phyloP scores from a whole-genome alignment of 2,329 filamentous ascomycete species.

The Botrytis elliptica region DNA sequence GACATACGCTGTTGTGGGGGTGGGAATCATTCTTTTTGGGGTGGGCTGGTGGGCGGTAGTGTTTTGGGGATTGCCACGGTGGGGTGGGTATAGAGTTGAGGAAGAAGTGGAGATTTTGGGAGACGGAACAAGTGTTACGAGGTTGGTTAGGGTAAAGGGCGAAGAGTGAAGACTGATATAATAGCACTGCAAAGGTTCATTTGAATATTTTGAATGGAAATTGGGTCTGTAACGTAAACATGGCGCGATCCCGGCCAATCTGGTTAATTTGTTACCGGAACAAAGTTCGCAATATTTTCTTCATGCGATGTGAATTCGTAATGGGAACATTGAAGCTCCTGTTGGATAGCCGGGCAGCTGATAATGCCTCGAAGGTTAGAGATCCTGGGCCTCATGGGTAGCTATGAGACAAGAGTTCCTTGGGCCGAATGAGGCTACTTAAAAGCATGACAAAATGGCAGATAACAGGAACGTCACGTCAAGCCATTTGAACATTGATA shows the following conservation, averaged over 20 bases:
- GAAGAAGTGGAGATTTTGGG: constrained; percentile 58
- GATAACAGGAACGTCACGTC: background rate
- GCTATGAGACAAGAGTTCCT: background rate
- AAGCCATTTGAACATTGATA: background rate
- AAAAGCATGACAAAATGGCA: background rate
- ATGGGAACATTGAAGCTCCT: background rate
- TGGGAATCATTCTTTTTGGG: constrained; percentile 54
- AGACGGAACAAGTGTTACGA: constrained; percentile 67
- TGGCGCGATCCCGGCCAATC: too few relatives aligned
- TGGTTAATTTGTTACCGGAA: background rate
- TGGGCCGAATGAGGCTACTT: background rate
- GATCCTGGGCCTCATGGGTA: background rate
- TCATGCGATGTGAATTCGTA: background rate
- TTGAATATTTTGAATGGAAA: background rate
- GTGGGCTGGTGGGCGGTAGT: constrained; percentile 68
- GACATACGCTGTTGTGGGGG: constrained; percentile 53
- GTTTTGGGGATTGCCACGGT: constrained; percentile 59
- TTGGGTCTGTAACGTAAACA: background rate
- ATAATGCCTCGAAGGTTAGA: background rate
- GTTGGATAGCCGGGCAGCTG: background rate
- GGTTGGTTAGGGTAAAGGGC: constrained; percentile 43
- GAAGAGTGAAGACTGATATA: background rate
- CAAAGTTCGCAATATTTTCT: background rate
- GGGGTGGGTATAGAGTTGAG: constrained; percentile 60
- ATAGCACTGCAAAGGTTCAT: background rate